These are phyloP conservation scores for Podospora sp. DNA, from an alignment of 495 filamentous ascomycete genomes.

Conservation along the genomic window DNA sequence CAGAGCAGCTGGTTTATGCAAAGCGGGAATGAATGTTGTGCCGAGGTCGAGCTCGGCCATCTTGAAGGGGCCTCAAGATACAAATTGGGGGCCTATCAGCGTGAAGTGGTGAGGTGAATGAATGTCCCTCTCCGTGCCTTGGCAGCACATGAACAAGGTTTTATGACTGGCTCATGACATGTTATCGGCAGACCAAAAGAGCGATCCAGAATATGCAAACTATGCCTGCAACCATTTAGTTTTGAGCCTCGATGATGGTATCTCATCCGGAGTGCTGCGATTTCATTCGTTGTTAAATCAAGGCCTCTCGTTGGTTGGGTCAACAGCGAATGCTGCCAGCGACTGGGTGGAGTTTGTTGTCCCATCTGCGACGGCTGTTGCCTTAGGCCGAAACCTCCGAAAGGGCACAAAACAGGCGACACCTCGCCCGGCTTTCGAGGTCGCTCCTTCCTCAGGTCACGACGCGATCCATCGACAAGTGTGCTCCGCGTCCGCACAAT, in stretches of 20 bases:
- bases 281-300: not conserved
- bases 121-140: not conserved
- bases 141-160: not conserved
- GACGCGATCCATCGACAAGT: not conserved
- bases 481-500: conserved; percentile 15
- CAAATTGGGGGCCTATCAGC: not conserved
- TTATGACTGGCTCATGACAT: not conserved
- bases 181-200: not conserved
- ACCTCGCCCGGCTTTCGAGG: conserved; percentile 1
- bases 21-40: conserved; percentile 68
- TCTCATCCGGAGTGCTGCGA: not conserved
- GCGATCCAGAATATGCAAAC: not conserved
- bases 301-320: not conserved
- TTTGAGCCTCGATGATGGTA: not conserved
- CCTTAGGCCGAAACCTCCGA: not conserved
- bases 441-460: conserved; percentile 11
- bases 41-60: conserved; percentile 64
- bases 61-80: not conserved
- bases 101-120: not conserved
- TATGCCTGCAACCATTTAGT: not conserved
- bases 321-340: not conserved
- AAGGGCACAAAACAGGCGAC: not conserved
- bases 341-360: not conserved
- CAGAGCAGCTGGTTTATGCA: conserved; percentile 76
- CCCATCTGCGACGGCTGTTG: not conserved